Conservation (phyloP, 2,329 filamentous ascomycete genomes). For the Verticillium dahliae region DNA sequence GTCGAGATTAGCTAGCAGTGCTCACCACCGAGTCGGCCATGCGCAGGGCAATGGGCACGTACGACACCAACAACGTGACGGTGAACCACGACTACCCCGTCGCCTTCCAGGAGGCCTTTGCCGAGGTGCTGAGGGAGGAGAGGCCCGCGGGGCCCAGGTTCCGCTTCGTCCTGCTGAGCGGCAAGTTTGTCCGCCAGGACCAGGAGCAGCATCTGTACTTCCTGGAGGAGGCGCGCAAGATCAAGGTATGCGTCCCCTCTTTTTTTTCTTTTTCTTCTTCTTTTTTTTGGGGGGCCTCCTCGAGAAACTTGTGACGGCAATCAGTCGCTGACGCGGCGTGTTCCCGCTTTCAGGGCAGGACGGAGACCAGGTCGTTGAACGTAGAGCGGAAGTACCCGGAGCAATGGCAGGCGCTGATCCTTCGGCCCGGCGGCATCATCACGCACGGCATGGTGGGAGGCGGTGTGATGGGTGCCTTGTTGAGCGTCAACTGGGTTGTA, state of each 20-base stretch:
- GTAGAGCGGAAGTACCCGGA: background rate
- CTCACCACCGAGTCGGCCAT: background rate
- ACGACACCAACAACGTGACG: constrained; percentile 9
- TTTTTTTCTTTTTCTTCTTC: too few species aligned
- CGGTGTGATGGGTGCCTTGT: constrained; percentile 4
- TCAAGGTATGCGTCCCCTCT: constrained; percentile 12
- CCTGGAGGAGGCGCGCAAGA: constrained; percentile 15
- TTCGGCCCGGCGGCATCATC: background rate
- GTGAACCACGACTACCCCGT: constrained; percentile 18
- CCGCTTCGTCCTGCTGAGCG: constrained; percentile 24
- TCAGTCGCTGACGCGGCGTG: background rate
- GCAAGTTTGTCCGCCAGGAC: constrained; percentile 23
- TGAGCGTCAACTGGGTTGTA: constrained; percentile 16
- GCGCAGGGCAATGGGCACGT: constrained; percentile 16
- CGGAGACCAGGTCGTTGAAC: constrained; percentile 10
- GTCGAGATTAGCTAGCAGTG: background rate
- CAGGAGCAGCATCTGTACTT: constrained; percentile 22
- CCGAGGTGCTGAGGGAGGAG: constrained; percentile 8
- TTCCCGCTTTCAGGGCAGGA: constrained; percentile 10
- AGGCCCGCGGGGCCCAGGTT: constrained; percentile 13
- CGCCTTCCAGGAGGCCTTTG: constrained; percentile 15
- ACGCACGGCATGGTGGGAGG: background rate
- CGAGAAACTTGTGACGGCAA: too few species aligned
- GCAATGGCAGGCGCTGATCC: background rate
- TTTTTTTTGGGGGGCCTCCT: background rate